phyloP scores from a whole-genome alignment of 768 basidiomycete genomes.

The Naganishia kalamii region DNA sequence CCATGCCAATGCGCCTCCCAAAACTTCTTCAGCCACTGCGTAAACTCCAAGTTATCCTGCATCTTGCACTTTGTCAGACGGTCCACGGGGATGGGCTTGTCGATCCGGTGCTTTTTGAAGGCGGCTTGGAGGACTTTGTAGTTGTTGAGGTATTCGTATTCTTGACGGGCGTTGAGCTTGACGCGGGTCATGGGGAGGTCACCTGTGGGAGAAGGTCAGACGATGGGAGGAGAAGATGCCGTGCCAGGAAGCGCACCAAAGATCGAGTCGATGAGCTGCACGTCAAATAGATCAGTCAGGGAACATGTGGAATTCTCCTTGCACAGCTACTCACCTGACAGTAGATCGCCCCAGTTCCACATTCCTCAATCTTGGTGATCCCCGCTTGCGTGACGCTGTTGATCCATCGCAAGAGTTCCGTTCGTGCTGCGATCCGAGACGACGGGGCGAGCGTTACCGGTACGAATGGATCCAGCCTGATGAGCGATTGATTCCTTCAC shows the following conservation, averaged over 20 bases:
- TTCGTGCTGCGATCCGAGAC: conserved; percentile 42
- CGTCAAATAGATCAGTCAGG: not conserved
- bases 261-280: conserved; percentile 75
- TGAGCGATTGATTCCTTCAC: not conserved
- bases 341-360: conserved; percentile 72
- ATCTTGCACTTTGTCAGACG: conserved; percentile 91
- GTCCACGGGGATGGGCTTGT: conserved; percentile 97
- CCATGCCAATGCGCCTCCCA: conserved; percentile 92
- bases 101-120: conserved; percentile 88
- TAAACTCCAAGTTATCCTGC: conserved; percentile 99
- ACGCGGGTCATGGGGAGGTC: conserved; percentile 86
- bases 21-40: conserved; percentile 93
- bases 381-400: conserved; percentile 73
- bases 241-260: conserved; percentile 57
- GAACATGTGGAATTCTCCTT: not conserved
- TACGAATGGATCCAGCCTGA: not conserved
- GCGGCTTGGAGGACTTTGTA: conserved; percentile 89
- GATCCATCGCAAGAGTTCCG: conserved; percentile 84
- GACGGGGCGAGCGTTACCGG: not conserved
- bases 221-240: not conserved
- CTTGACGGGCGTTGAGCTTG: conserved; percentile 88
- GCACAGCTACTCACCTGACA: conserved; percentile 56
- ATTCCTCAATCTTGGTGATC: conserved; percentile 85
- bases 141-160: conserved; percentile 92
- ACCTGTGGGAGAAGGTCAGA: conserved; percentile 50